phyloP scores from a whole-genome alignment of 805 yeast genomes.

The Saturnispora sanitii region DNA sequence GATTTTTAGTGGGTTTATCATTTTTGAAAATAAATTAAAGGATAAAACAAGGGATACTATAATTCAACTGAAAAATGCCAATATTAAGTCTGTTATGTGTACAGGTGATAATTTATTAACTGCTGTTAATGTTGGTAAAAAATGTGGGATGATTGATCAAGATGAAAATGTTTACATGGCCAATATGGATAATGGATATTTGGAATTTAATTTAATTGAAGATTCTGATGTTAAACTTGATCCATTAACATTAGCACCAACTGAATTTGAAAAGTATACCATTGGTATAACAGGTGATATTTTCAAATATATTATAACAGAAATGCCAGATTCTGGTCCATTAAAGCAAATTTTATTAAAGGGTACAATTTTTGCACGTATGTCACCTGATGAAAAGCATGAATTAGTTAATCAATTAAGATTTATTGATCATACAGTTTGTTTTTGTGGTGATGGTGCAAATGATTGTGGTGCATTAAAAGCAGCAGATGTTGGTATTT shows the following conservation, averaged over 20 bases:
- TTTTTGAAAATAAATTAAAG: constrained; percentile 88
- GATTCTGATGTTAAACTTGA: constrained; percentile 51
- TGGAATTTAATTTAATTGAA: constrained; percentile 58
- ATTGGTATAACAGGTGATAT: constrained; percentile 91
- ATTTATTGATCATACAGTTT: constrained; percentile 79
- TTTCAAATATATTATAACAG: constrained; percentile 65
- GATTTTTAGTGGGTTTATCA: constrained; percentile 75
- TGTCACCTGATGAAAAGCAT: constrained; percentile 99
- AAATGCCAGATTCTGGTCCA: constrained; percentile 30
- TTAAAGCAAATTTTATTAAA: constrained; percentile 55
- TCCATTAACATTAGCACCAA: constrained; percentile 48
- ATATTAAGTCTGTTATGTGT: constrained; percentile 84
- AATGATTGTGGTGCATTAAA: constrained; percentile 98
- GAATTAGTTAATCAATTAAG: constrained; percentile 86
- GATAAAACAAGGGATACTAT: constrained; percentile 55
- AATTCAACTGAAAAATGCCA: constrained; percentile 50
- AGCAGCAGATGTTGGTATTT: constrained; percentile 95
- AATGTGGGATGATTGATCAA: constrained; percentile 54
- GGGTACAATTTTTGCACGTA: constrained; percentile 80
- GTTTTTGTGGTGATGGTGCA: constrained; percentile 99
- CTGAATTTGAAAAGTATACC: constrained; percentile 36
- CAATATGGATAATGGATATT: constrained; percentile 31
- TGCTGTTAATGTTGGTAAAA: constrained; percentile 86
- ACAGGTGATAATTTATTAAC: constrained; percentile 96
- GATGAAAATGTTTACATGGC: constrained; percentile 54